These are phyloP conservation scores for Pichia sp. DNA, from an alignment of 1,139 yeast genomes.

Conservation along the genomic window DNA sequence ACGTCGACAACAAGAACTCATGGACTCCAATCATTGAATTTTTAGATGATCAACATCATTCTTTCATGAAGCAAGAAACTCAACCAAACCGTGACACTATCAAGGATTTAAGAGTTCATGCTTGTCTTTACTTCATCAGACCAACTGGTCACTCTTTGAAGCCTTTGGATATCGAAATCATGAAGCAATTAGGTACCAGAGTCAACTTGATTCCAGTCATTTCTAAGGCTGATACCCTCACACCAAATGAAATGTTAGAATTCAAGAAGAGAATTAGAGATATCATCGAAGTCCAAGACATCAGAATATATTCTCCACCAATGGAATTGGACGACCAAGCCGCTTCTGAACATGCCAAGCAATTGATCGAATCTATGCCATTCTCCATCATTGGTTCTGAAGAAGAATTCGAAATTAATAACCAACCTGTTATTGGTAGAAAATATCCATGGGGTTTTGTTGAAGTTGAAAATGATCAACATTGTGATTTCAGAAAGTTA, in stretches of 20 bases:
- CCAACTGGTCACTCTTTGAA: constrained; percentile 96
- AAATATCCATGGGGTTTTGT: constrained; percentile 98
- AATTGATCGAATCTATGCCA: constrained; percentile 88
- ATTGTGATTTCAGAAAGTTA: constrained; percentile 92
- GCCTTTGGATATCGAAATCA: constrained; percentile 92
- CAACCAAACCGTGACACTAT: constrained; percentile 75
- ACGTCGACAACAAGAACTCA: constrained; percentile 87
- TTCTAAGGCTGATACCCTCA: constrained; percentile 92
- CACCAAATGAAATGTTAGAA: constrained; percentile 74
- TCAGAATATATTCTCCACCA: constrained; percentile 88
- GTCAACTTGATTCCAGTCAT: constrained; percentile 94
- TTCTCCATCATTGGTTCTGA: constrained; percentile 93
- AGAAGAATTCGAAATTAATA: constrained; percentile 78
- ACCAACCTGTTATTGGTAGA: constrained; percentile 81
- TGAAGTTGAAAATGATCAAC: constrained; percentile 94
- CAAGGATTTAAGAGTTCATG: constrained; percentile 92
- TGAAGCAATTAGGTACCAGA: constrained; percentile 83
- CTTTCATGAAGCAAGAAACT: constrained; percentile 93
- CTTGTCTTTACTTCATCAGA: constrained; percentile 90
- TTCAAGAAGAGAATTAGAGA: constrained; percentile 89
- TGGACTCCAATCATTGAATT: constrained; percentile 96
- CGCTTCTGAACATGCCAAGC: constrained; percentile 77
- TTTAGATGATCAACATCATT: constrained; percentile 95
- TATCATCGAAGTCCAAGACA: constrained; percentile 89
- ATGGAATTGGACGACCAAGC: constrained; percentile 71